A percentile compares a stretch with the other conserved stretches of the same genome.
Evolutionary conservation across 768 basidiomycete genomes (phyloP).

Genomic region (Hemileccinum rubropunctum): DNA sequence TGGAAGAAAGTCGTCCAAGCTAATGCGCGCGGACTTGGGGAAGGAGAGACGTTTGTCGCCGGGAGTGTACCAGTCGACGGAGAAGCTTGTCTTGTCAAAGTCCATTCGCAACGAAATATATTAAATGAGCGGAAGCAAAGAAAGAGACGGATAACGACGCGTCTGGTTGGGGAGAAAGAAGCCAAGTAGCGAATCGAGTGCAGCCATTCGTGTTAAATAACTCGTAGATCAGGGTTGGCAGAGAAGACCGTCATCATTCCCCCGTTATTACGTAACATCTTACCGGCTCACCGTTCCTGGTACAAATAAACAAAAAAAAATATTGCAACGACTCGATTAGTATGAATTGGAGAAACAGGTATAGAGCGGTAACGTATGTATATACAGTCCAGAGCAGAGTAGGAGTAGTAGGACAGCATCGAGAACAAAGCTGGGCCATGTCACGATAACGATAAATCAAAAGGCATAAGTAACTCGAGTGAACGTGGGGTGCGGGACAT

Average conservation of each 20-base stretch:
- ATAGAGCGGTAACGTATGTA: constrained; percentile 15
- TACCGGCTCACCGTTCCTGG: too few species aligned
- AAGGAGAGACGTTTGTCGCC: constrained; percentile 33
- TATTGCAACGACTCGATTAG: too few species aligned
- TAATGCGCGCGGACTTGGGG: constrained; percentile 33
- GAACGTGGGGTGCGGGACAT: constrained; percentile 25
- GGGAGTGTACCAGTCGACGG: constrained; percentile 31
- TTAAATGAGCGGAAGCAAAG: constrained; percentile 7
- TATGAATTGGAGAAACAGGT: too few species aligned
- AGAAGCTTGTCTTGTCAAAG: constrained; percentile 31
- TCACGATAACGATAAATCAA: constrained; percentile 31
- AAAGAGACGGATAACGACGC: constrained; percentile 1
- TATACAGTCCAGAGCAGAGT: constrained; percentile 24
- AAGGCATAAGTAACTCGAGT: constrained; percentile 30
- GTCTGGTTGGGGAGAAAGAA: constrained; percentile 4
- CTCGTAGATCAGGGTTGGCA: not conserved
- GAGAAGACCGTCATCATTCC: not conserved
- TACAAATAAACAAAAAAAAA: too few species aligned
- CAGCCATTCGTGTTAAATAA: not conserved
- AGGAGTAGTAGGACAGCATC: too few species aligned
- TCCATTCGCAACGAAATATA: constrained; percentile 27
- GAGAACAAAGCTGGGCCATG: constrained; percentile 21
- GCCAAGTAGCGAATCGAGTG: not conserved
- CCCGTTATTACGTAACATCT: too few species aligned
- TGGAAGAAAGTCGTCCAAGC: constrained; percentile 29